Percentiles rank a stretch among this genome's conserved stretches.
phyloP scores from a whole-genome alignment of 495 filamentous ascomycete species.

The Lophium mytilinum region DNA sequence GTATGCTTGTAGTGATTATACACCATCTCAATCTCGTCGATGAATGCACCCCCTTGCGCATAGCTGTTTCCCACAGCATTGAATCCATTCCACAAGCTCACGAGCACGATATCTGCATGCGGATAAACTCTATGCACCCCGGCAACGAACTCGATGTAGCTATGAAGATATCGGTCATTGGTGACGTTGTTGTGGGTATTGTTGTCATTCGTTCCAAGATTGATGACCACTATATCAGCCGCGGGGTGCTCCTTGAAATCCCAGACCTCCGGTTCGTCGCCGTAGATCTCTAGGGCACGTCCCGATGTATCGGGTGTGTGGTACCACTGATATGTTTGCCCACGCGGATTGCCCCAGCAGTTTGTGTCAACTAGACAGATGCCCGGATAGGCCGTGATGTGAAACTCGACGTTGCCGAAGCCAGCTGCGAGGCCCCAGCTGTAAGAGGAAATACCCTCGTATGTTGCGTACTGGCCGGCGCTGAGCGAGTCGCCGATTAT shows the following conservation, averaged over 20 bases:
- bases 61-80: conserved; percentile 46
- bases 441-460: conserved; percentile 55
- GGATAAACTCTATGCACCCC: conserved; percentile 55
- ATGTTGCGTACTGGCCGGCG: conserved; percentile 54
- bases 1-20: conserved; percentile 31
- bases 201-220: conserved; percentile 61
- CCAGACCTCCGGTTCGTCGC: conserved; percentile 50
- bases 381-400: conserved; percentile 38
- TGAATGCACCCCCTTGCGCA: conserved; percentile 40
- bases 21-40: conserved; percentile 47
- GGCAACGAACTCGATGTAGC: conserved; percentile 52
- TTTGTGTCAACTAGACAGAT: conserved; percentile 47
- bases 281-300: conserved; percentile 44
- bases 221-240: conserved; percentile 59
- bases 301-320: conserved; percentile 52
- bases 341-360: conserved; percentile 50
- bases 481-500: conserved; percentile 58
- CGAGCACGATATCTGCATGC: conserved; percentile 52
- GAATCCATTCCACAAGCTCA: conserved; percentile 60
- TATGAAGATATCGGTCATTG: conserved; percentile 43
- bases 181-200: conserved; percentile 53
- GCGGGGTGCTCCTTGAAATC: conserved; percentile 51
- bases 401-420: conserved; percentile 55
- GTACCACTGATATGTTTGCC: conserved; percentile 58
- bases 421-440: conserved; percentile 51